Percentiles rank a stretch among this genome's conserved stretches.
These are phyloP conservation scores for Penicillium malachiteum DNA, from an alignment of 495 filamentous ascomycete genomes.

Conservation along the genomic window DNA sequence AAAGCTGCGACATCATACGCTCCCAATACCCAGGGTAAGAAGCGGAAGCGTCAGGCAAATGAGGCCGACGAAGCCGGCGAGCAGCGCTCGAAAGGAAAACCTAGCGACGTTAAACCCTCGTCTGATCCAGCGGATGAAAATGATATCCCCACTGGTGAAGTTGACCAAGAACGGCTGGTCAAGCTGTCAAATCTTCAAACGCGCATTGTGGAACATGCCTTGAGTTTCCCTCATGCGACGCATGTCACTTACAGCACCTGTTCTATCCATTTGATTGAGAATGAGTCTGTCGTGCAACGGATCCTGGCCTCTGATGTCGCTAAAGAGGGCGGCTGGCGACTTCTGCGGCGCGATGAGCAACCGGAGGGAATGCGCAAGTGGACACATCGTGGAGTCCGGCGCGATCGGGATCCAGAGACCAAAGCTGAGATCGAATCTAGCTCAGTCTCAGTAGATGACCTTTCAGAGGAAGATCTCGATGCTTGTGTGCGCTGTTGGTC, in stretches of 20 bases:
- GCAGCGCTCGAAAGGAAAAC: conserved; percentile 12
- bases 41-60: conserved; percentile 38
- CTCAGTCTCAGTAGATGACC: conserved; percentile 24
- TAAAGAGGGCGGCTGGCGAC: conserved; percentile 67
- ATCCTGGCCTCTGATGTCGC: conserved; percentile 68
- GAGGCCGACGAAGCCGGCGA: conserved; percentile 19
- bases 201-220: conserved; percentile 74
- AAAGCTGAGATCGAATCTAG: not conserved
- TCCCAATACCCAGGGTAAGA: conserved; percentile 37
- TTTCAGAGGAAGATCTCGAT: conserved; percentile 56
- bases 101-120: conserved; percentile 15
- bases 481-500: conserved; percentile 80
- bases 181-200: conserved; percentile 78
- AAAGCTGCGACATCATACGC: conserved; percentile 14
- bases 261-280: conserved; percentile 81
- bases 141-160: conserved; percentile 26
- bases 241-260: conserved; percentile 91
- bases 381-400: conserved; percentile 61
- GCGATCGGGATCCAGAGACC: conserved; percentile 26
- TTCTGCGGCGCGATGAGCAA: conserved; percentile 69
- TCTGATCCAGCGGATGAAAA: conserved; percentile 32
- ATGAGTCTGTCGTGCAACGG: conserved; percentile 76
- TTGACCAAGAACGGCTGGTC: conserved; percentile 53
- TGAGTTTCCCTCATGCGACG: conserved; percentile 73
- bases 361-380: conserved; percentile 68